Base-by-base conservation (phyloP, 495 filamentous ascomycete genomes). In the Paragyromitra xinjiangensis region DNA sequence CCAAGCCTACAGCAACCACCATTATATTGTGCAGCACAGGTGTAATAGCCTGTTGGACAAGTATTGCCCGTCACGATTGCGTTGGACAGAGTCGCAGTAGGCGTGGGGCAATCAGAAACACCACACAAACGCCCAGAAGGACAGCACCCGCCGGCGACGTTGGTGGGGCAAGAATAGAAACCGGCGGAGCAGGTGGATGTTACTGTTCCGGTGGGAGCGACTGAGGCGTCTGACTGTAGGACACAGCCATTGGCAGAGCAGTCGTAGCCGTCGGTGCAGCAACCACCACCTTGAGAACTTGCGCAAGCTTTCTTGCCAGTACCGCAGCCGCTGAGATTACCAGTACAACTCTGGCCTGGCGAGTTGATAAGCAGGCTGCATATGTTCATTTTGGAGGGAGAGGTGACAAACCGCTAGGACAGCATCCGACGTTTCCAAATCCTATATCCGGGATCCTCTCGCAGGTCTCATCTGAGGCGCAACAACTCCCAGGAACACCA, bases 171-270 rank as follows among this genome's bases (percentile, higher is more conserved):
- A 1, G 88, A 83, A 80, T 88, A 87, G 82, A 85, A 91, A 6
- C 87, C 89, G 0, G 88, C 85, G 6, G 86, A 88, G 81, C 90
- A 92, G 77, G 79, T 66, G n/a, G 56, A 56, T 56, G 22, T 65
- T 39, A 71, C 56, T 39, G 75, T 78, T 14, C 80, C 77, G 6
- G 81, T 83, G 44, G 73, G 79, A 2, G 86, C 85, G 12, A 86
- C 86, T 34, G 84, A 79, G 12, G 63, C 12, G 16, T 24, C 51
- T 24, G 64, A 42, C 11, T 40, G 53, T 66, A 69, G 34, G 74
- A 78, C 58, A 93, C 95, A 98, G 22, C 95, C 95, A 45, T 92
- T 86, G 34, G 88, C 87, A n/a, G 90, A 87, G 83, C 95, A 98
- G 1, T 87, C 86, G 81, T 91, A 97, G 0, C 92, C 92, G 0